Percentiles rank a stretch among this genome's conserved stretches.
phyloP scores from a whole-genome alignment of 1,284 basidiomycete species.

The Chondrostereum purpureum region DNA sequence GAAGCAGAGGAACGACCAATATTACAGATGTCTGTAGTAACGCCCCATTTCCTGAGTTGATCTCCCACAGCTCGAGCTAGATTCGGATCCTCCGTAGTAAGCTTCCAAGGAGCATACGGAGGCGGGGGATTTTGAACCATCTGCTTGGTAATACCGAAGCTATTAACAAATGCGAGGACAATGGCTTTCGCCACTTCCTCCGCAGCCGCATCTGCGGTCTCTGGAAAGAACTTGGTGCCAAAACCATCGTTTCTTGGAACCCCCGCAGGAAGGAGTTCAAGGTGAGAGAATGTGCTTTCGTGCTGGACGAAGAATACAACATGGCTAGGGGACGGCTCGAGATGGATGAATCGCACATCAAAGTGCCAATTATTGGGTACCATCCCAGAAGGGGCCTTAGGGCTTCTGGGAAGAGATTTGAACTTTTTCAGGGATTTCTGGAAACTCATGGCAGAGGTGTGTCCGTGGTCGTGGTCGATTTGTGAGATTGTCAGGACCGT shows the following conservation, averaged over 20 bases:
- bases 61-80: slow-evolving; percentile 21
- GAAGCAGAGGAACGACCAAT: background rate
- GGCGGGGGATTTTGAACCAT: background rate
- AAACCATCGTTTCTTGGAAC: background rate
- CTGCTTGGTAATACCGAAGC: background rate
- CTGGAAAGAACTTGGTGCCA: slow-evolving; percentile 23
- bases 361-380: slow-evolving; percentile 22
- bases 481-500: too few species aligned
- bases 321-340: slow-evolving; percentile 13
- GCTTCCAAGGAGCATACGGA: slow-evolving; percentile 21
- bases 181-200: slow-evolving; percentile 21
- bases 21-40: slow-evolving; percentile 20
- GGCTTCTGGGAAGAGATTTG: slow-evolving; percentile 9
- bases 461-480: too few species aligned
- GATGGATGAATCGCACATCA: slow-evolving; percentile 11
- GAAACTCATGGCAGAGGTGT: too few species aligned
- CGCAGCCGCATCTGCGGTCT: slow-evolving; percentile 22
- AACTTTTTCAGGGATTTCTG: slow-evolving; percentile 1
- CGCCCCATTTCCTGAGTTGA: slow-evolving; percentile 23
- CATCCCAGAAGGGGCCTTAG: slow-evolving; percentile 6
- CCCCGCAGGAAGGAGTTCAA: slow-evolving; percentile 9
- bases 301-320: slow-evolving; percentile 12
- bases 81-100: slow-evolving; percentile 22
- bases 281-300: slow-evolving; percentile 7
- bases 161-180: slow-evolving; percentile 19